A percentile compares a stretch with the other conserved stretches of the same genome.
These are phyloP conservation scores for Tulasnella sp. DNA, from an alignment of 768 basidiomycete species.

Conservation along the genomic window DNA sequence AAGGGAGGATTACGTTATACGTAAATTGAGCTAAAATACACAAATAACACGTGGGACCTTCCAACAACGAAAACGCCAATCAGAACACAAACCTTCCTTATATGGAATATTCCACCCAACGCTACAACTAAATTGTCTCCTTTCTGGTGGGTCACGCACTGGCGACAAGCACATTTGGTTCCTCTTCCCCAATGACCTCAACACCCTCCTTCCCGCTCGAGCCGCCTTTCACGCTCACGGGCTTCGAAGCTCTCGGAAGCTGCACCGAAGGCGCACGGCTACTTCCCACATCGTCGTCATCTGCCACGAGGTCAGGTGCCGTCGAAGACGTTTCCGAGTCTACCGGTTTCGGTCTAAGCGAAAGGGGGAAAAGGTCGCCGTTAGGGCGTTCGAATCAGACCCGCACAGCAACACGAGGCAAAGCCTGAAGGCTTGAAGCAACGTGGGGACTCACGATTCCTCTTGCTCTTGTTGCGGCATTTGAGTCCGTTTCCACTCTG, in stretches of 20 bases:
- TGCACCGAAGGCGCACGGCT: conserved; percentile 27
- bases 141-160: conserved; percentile 3
- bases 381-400: conserved; percentile 8
- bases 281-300: conserved; percentile 30
- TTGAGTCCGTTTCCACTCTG: conserved; percentile 20
- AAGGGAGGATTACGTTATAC: conserved; percentile 1
- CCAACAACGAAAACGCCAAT: not conserved
- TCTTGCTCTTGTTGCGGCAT: conserved; percentile 11
- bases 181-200: conserved; percentile 18
- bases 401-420: not conserved
- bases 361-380: not conserved
- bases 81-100: not conserved
- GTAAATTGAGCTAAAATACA: conserved; percentile 16
- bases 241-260: conserved; percentile 21
- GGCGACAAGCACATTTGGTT: not conserved
- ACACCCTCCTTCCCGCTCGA: conserved; percentile 13
- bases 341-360: not conserved
- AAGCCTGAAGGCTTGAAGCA: not conserved
- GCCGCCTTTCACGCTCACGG: conserved; percentile 12
- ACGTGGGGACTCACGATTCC: conserved; percentile 23
- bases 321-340: conserved; percentile 9
- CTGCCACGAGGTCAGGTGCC: conserved; percentile 22
- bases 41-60: not conserved
- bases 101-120: conserved; percentile 7
- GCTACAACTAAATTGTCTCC: not conserved